phyloP scores from a whole-genome alignment of 2,329 filamentous ascomycete genomes.

The Venturia asperata region DNA sequence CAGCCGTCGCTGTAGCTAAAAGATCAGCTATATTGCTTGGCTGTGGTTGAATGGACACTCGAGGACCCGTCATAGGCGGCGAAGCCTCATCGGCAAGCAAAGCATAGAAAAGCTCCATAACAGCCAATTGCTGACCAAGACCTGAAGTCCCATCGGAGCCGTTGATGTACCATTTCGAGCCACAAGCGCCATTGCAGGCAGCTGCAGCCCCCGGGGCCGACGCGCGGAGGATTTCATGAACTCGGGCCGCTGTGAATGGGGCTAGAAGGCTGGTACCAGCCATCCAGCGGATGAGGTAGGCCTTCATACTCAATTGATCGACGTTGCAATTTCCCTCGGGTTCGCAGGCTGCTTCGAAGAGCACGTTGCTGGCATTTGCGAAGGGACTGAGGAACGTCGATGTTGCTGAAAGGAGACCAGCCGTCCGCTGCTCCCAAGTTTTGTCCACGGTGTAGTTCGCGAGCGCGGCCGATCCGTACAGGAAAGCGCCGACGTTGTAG shows the following conservation, averaged over 20 bases:
- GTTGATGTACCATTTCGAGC: constrained; percentile 40
- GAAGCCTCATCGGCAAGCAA: constrained; percentile 28
- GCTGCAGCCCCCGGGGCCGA: constrained; percentile 39
- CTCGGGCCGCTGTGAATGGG: constrained; percentile 35
- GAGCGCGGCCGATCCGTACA: constrained; percentile 50
- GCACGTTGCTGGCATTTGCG: constrained; percentile 45
- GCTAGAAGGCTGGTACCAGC: constrained; percentile 39
- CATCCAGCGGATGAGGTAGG: constrained; percentile 62
- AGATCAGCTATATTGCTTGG: background rate
- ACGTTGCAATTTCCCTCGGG: constrained; percentile 53
- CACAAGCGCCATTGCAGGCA: constrained; percentile 40
- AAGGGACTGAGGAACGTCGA: constrained; percentile 48
- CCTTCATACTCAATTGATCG: constrained; percentile 70
- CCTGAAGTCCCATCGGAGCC: constrained; percentile 37
- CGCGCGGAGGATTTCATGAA: constrained; percentile 34
- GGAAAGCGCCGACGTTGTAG: constrained; percentile 50
- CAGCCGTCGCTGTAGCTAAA: background rate
- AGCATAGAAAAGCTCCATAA: constrained; percentile 40
- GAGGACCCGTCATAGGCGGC: constrained; percentile 33
- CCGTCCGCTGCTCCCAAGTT: constrained; percentile 51
- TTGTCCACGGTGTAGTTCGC: constrained; percentile 43
- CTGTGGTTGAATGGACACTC: background rate
- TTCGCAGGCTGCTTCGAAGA: constrained; percentile 64
- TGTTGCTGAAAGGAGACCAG: constrained; percentile 47
- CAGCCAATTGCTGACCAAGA: constrained; percentile 39